Evolutionary conservation across 352 stramenopile genomes (phyloP), one percentile per base, ranked within the genome.

Genomic region (Blastocystis hominis): DNA sequence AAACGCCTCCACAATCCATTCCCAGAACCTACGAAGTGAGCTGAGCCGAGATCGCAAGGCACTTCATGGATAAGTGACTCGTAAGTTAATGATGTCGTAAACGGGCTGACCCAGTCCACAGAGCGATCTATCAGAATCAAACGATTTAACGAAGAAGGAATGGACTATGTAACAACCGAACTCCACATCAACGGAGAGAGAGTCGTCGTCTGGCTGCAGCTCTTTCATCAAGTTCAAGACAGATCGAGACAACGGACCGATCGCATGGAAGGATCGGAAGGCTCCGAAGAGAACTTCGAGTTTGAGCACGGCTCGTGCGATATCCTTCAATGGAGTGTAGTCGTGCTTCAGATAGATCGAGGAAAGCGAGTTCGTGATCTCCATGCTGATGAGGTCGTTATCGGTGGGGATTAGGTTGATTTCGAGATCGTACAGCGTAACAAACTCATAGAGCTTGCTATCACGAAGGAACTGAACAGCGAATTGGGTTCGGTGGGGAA

Each of bases 21-120:
- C 3, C 9, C n/a, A 87, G 24, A 44, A 64, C 40, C 72, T 84
- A 66, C 4, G 17, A 59, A 40, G 24, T 17, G 64, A 15, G 7
- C 24, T 30, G 24, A 30, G 24, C 24, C 40, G 7, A 1, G 47
- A 75, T 3, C 3, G 64, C 10, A 4, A 80, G 2, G 15, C 59
- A 87, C 77, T 64, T 87, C 77, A 34, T 87, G 47, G 24, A 87
- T 87, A 5, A 87, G 63, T 17, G 62, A 59, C 75, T 75, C 55
- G 44, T 87, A 87, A 13, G 77, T 87, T 0, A 87, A 56, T 36
- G 77, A 59, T 13, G 77, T 87, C 24, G 70, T 50, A 50, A 87
- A 78, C 2, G 44, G 15, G 34, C 62, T 78, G 50, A 36, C 34
- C 1, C 77, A 44, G 46, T 87, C 77, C 6, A 87, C 50, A 17